phyloP scores from a whole-genome alignment of 2,329 filamentous ascomycete species.

The Botrytis cinerea region DNA sequence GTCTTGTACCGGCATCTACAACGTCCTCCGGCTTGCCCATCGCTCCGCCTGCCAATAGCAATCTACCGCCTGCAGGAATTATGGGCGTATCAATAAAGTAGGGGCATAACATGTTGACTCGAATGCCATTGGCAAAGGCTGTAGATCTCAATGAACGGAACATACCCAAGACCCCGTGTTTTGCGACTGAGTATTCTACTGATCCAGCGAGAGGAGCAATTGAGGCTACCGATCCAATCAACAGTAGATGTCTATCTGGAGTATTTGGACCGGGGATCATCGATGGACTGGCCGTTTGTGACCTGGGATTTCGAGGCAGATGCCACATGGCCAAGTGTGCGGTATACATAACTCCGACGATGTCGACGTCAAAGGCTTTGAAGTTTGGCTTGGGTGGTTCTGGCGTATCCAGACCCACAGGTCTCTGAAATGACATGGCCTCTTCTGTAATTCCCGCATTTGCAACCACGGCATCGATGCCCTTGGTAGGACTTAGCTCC shows the following conservation, averaged over 20 bases:
- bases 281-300: slow-evolving; percentile 41
- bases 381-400: slow-evolving; percentile 53
- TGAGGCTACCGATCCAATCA: slow-evolving; percentile 64
- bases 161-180: slow-evolving; percentile 66
- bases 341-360: slow-evolving; percentile 65
- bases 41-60: slow-evolving; percentile 58
- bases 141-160: slow-evolving; percentile 60
- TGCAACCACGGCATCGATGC: slow-evolving; percentile 64
- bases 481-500: slow-evolving; percentile 53
- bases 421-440: slow-evolving; percentile 48
- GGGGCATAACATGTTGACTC: slow-evolving; percentile 66
- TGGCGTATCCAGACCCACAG: slow-evolving; percentile 46
- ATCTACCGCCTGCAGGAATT: slow-evolving; percentile 48
- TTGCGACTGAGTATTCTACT: slow-evolving; percentile 60
- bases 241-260: slow-evolving; percentile 61
- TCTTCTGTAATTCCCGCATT: slow-evolving; percentile 63
- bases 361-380: slow-evolving; percentile 60
- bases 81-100: slow-evolving; percentile 69
- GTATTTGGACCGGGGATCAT: slow-evolving; percentile 38
- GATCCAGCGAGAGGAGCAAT: slow-evolving; percentile 49
- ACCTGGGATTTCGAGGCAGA: slow-evolving; percentile 53
- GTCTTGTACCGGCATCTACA: slow-evolving; percentile 61
- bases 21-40: slow-evolving; percentile 58
- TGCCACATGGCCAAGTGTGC: slow-evolving; percentile 64
- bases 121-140: slow-evolving; percentile 52